A percentile compares a stretch with the other conserved stretches of the same genome.
Evolutionary conservation across 2,329 filamentous ascomycete genomes (phyloP).

Genomic region (Alternaria conjuncta): DNA sequence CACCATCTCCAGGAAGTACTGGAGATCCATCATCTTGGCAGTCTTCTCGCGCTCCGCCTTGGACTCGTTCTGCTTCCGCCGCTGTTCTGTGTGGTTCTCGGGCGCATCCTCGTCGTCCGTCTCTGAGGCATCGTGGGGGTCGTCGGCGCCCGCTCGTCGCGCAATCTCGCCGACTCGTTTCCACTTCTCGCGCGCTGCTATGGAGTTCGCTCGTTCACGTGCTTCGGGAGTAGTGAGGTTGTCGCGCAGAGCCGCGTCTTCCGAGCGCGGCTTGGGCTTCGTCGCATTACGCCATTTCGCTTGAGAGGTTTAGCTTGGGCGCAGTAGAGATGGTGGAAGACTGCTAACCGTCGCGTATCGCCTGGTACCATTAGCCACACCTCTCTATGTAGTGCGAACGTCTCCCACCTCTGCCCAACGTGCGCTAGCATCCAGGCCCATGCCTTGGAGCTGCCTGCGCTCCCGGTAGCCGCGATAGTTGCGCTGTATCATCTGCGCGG

Average conservation of each 20-base stretch:
- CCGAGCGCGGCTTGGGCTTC: slow-evolving; percentile 50
- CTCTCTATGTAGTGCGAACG: background rate
- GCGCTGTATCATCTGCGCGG: slow-evolving; percentile 55
- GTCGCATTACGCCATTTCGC: slow-evolving; percentile 63
- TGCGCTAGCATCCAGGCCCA: slow-evolving; percentile 71
- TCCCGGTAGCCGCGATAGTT: slow-evolving; percentile 80
- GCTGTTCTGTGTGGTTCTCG: slow-evolving; percentile 43
- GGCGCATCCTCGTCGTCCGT: slow-evolving; percentile 50
- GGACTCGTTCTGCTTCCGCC: slow-evolving; percentile 53
- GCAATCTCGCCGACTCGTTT: slow-evolving; percentile 74
- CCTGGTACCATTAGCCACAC: slow-evolving; percentile 42
- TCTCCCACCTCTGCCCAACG: slow-evolving; percentile 72
- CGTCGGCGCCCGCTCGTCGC: slow-evolving; percentile 73
- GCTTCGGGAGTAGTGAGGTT: slow-evolving; percentile 29
- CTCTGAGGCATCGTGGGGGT: slow-evolving; percentile 57
- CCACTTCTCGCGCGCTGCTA: slow-evolving; percentile 72
- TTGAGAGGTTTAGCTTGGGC: slow-evolving; percentile 41
- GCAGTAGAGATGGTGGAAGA: slow-evolving; percentile 11
- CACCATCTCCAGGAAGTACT: slow-evolving; percentile 87
- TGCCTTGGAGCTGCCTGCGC: slow-evolving; percentile 72
- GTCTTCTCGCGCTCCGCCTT: slow-evolving; percentile 67
- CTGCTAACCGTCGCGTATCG: slow-evolving; percentile 57
- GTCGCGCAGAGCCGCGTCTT: slow-evolving; percentile 35
- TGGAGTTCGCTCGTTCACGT: slow-evolving; percentile 38
- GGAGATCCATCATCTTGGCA: slow-evolving; percentile 81